Base-by-base conservation (phyloP, 2,329 filamentous ascomycete species). In the Elsinoe arachidis region DNA sequence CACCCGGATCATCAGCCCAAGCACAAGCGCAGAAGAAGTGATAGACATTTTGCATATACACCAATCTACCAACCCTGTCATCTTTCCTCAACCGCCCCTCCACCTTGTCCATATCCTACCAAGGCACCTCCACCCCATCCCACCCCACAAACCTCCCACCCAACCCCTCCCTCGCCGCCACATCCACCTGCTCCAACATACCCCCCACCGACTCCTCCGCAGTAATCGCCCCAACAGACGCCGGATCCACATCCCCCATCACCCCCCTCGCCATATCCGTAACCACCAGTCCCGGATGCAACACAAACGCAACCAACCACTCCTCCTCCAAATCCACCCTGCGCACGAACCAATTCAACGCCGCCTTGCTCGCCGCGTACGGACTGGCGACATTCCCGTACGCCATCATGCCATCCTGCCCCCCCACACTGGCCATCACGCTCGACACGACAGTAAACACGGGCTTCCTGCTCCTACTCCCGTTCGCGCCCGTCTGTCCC, bases 281-380 rank as follows among this genome's bases (percentile, higher is more conserved):
- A 3, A 21, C 33, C 2, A 51, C 33, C 17, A 51, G 11, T 2
- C 70, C 71, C 0, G 71, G 71, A 59, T 60, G 68, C 61, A 58
- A 68, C 58, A 5, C 64, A 58, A 38, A 71, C 11, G 61, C 55
- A 35, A 46, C 44, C 15, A 65, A 44, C 46, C 46, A 34, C n/a
- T 52, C 43, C 33, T 71, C 61, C 60, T 74, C 73, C 41, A 70
- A 67, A 63, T 73, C 65, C 4, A 73, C 60, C 57, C 72, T 73
- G 23, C 64, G 61, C 5, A 68, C 65, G 53, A 73, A 62, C 51
- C 62, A 74, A 58, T 75, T 73, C 34, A 69, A 62, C 61, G 63
- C 68, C 1, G 69, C 65, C 63, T 80, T 80, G 54, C 70, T 70
- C 1, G 73, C 63, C 0, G 72, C 77, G 60, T 81, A 80, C 0